Conservation (phyloP, 2,329 filamentous ascomycete genomes). For the Fusarium cyanostomum region DNA sequence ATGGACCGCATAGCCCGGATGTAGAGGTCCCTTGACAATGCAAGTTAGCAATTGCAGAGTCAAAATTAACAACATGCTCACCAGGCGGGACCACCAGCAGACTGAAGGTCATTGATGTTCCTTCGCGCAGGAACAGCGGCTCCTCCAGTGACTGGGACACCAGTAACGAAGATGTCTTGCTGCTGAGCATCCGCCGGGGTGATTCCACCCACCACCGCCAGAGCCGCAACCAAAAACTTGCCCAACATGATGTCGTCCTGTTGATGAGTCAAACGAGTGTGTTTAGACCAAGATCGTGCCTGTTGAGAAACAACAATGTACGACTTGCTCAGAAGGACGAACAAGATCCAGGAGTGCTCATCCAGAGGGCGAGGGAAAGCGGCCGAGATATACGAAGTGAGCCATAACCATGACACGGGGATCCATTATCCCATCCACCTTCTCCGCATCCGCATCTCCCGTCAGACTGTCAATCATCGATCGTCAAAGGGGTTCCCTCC, state of each 20-base stretch:
- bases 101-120: constrained; percentile 59
- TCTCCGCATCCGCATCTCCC: constrained; percentile 34
- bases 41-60: constrained; percentile 17
- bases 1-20: constrained; percentile 57
- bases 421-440: constrained; percentile 22
- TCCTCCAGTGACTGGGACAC: constrained; percentile 51
- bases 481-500: constrained; percentile 37
- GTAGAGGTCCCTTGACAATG: constrained; percentile 58
- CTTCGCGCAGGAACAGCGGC: constrained; percentile 55
- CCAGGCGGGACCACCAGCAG: constrained; percentile 56
- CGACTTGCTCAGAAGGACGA: constrained; percentile 29
- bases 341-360: constrained; percentile 11
- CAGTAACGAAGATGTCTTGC: constrained; percentile 48
- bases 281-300: constrained; percentile 28
- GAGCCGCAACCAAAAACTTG: constrained; percentile 34
- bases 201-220: constrained; percentile 40
- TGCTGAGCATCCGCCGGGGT: constrained; percentile 39
- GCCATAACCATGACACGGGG: constrained; percentile 28
- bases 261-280: constrained; percentile 26
- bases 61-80: constrained; percentile 38
- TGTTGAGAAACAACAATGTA: constrained; percentile 20
- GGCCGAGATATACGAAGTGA: constrained; percentile 30
- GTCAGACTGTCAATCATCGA: constrained; percentile 30
- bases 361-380: constrained; percentile 21
- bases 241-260: constrained; percentile 35